Evolutionary conservation across 352 stramenopile genomes (phyloP).

Genomic region (Phytophthora foliorum): DNA sequence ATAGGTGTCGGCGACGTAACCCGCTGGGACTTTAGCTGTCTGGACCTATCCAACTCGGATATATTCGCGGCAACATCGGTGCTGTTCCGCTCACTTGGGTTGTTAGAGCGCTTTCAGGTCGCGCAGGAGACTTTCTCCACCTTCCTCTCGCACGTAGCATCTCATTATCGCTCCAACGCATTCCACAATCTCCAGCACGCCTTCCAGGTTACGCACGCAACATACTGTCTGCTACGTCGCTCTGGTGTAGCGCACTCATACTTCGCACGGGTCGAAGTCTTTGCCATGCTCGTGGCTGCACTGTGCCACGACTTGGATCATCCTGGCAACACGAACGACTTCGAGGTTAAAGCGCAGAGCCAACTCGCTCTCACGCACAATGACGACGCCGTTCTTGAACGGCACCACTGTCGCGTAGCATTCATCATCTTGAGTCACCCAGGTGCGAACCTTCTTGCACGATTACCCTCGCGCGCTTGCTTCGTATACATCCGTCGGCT

Average conservation of each 20-base stretch:
- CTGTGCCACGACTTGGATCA: constrained; percentile 86
- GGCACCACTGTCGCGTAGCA: constrained; percentile 79
- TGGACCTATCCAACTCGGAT: constrained; percentile 65
- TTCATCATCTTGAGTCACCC: constrained; percentile 75
- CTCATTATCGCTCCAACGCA: constrained; percentile 70
- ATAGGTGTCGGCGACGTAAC: constrained; percentile 59
- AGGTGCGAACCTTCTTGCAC: constrained; percentile 70
- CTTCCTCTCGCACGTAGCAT: constrained; percentile 67
- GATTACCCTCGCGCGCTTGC: constrained; percentile 47
- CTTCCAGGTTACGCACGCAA: constrained; percentile 72
- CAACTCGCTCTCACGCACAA: constrained; percentile 86
- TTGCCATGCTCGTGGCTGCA: constrained; percentile 60
- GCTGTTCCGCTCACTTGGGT: constrained; percentile 64
- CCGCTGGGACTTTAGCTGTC: constrained; percentile 60
- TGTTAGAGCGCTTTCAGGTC: constrained; percentile 67
- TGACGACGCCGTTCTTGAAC: constrained; percentile 84
- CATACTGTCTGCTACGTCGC: constrained; percentile 57
- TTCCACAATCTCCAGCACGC: constrained; percentile 86
- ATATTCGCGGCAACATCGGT: constrained; percentile 58
- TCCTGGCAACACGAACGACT: constrained; percentile 86
- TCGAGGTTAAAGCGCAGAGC: constrained; percentile 78
- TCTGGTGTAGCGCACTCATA: constrained; percentile 48
- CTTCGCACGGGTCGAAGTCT: constrained; percentile 61
- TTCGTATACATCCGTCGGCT: constrained; percentile 65
- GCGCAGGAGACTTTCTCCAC: constrained; percentile 57